Evolutionary conservation across 179 eudicot genomes (phyloP).

Genomic region (Beta corolliflora): DNA sequence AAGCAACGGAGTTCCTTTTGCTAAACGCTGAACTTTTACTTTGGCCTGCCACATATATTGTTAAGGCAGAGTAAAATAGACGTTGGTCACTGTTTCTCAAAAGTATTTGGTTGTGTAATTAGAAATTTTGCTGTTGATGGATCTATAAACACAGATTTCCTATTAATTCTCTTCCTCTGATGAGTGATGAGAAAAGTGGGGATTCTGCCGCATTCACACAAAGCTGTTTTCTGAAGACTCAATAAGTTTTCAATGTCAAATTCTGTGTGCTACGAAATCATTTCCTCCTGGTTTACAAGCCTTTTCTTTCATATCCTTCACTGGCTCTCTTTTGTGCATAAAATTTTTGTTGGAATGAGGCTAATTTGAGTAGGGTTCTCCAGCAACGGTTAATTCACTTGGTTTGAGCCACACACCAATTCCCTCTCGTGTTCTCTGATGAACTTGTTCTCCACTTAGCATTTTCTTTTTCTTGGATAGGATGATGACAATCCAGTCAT

Average conservation of each 20-base stretch:
- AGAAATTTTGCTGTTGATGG: neutral
- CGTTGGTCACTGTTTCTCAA: neutral
- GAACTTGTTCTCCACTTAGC: neutral
- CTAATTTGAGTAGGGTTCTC: no score
- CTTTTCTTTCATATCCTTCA: neutral
- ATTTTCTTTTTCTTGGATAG: neutral
- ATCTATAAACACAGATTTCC: neutral
- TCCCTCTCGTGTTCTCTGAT: no score
- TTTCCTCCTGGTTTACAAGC: neutral
- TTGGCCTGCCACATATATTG: neutral
- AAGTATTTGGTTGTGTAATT: neutral
- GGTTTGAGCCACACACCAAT: no score
- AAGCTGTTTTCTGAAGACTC: neutral
- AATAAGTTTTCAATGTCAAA: neutral
- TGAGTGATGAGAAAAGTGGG: neutral
- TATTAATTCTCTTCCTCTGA: neutral
- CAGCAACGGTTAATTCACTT: no score
- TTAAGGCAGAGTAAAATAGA: slow-evolving; percentile 1
- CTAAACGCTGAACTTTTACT: neutral
- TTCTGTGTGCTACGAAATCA: neutral
- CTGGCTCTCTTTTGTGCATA: neutral
- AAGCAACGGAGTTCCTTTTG: neutral
- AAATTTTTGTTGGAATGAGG: neutral
- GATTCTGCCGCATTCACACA: neutral
- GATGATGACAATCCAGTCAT: neutral